Evolutionary conservation across 495 filamentous ascomycete species (phyloP), one percentile per base, ranked within the genome.

Genomic region (Ascodesmis nigricans): DNA sequence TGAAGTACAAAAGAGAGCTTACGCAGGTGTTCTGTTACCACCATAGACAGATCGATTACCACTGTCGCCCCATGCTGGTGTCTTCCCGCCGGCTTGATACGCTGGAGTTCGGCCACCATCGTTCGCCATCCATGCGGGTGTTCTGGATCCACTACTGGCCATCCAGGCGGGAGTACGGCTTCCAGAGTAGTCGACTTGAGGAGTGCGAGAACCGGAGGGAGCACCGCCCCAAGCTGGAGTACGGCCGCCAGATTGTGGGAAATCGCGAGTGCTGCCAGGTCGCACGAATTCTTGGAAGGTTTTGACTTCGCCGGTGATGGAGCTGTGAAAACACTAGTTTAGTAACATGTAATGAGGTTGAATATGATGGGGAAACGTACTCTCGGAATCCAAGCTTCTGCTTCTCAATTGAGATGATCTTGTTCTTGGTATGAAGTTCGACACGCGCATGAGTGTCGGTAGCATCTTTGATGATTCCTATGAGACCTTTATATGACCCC

Each of bases 391-490:
- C 63, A 5, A 95, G 59, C 35, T 71, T 64, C 3, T 75, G 71
- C 53, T 84, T 87, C 2, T 67, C 63, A 19, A 95, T 67, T 10
- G 71, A 74, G 33, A 95, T 71, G 4, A 73, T 68, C 61, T 91
- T 93, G 56, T 68, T 74, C 55, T 83, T 87, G 15, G 80, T 77
- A 54, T 93, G 83, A 17, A 99, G 61, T 55, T 95, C 90, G 22
- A 99, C 75, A 14, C 81, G 73, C 19, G 78, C 84, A 41, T 75
- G 69, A 0, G 63, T 65, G 38, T 90, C 81, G 0, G 76, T 83
- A 0, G 90, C 70, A 49, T 95, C 81, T 47, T 90, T 91, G 43
- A 99, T 78, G 36, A 91, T 91, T 42, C 90, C 90, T 30, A 99
- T 63, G 9, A 92, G 60, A 32, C 84, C 87, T 57, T 99, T 99